Evolutionary conservation across 148 eudicot genomes (phyloP), one percentile per base, ranked within the genome.

Genomic region (Heliosperma pusillum): DNA sequence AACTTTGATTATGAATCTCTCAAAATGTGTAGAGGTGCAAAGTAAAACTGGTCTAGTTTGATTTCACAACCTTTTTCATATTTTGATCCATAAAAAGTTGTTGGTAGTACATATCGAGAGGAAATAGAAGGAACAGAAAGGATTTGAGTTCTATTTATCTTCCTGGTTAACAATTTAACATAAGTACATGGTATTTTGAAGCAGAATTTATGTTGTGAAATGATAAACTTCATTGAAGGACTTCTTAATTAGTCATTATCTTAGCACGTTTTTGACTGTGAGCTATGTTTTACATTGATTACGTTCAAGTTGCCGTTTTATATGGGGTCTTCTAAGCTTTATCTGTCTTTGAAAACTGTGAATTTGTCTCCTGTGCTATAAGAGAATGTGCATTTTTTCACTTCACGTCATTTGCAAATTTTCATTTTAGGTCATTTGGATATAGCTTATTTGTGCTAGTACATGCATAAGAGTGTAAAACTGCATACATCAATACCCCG

Each of bases 331-430:
- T 15, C 1, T 63, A 10, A 25, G 33, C 65, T 66, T 66, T 22
- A 15, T 21, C 15, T 0, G 21, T 40, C 3, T 68, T 69, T 22
- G 5, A 12, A 42, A 21, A 40, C 55, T 11, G 20, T 44, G 29
- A 27, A 3, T 68, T 26, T 52, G 17, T 52, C 47, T 25, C 5
- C 26, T 29, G 17, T 56, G 30, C 21, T 68, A 11, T 79, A 10
- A 10, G 42, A 75, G 47, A 70, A 56, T 53, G 58, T 79, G 53
- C 27, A 50, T 74, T 21, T 74, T 50, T 13, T 50, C 42, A 50
- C 13, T 50, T 50, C 13, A 16, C 17, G 55, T 2, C 19, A 50
- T 50, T 13, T 50, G 19, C n/a, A n/a, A n/a, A n/a, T n/a, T n/a
- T n/a, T 50, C 42, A 50, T 50, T 50, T 50, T 50, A 16, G 55